Conservation (phyloP, 225 moss, liverwort and hornwort species). For the Climacium dendroides region DNA sequence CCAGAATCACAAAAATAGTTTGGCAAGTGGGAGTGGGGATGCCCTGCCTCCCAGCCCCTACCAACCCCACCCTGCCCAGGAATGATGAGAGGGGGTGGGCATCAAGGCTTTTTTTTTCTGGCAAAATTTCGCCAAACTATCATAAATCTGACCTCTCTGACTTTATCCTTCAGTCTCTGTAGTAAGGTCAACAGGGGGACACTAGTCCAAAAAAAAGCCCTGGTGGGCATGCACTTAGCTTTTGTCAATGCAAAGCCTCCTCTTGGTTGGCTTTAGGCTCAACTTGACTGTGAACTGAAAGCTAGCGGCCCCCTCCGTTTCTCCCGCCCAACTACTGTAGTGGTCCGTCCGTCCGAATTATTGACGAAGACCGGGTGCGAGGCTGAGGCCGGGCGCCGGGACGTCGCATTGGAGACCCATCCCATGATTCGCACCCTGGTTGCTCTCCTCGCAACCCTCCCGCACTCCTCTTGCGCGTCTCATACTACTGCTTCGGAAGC, state of each 20-base stretch:
- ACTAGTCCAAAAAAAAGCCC: too few species aligned
- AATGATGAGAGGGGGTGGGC: too few species aligned
- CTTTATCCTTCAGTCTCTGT: too few species aligned
- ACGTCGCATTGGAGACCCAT: background rate
- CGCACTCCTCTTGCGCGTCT: background rate
- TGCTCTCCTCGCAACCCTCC: background rate
- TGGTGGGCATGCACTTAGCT: background rate
- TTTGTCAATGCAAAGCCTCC: background rate
- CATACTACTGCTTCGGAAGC: background rate
- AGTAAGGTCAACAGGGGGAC: too few species aligned
- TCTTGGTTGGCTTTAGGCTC: background rate
- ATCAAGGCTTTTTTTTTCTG: too few species aligned
- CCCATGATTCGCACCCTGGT: background rate
- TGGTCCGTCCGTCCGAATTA: constrained; percentile 6
- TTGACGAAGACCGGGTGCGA: constrained; percentile 2
- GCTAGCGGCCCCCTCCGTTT: background rate
- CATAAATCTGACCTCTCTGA: too few species aligned
- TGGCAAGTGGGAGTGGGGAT: too few species aligned
- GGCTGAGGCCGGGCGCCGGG: background rate
- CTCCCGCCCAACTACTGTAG: background rate
- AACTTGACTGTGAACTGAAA: background rate
- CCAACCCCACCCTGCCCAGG: too few species aligned
- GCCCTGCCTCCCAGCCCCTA: too few species aligned
- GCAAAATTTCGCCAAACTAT: too few species aligned
- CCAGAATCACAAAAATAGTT: too few species aligned